These are phyloP conservation scores for Trichosporon sp. DNA, from an alignment of 1,284 basidiomycete genomes.

Conservation along the genomic window DNA sequence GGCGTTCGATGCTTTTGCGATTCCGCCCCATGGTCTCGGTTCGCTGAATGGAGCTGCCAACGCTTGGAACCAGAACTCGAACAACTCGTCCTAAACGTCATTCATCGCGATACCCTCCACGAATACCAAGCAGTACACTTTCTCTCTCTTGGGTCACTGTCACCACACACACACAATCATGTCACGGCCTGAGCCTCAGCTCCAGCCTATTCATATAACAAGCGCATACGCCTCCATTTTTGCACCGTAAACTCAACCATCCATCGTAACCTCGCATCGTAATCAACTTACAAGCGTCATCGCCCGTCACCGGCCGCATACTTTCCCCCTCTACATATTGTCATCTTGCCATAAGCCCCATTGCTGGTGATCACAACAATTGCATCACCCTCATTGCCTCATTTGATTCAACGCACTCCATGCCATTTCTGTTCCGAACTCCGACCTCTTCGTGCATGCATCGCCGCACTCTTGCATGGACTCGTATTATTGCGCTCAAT, in stretches of 20 bases:
- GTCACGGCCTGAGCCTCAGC: conserved; percentile 1
- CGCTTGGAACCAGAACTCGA: conserved; percentile 25
- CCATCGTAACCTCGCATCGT: conserved; percentile 1
- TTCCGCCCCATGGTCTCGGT: conserved; percentile 13
- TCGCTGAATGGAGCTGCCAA: conserved; percentile 35
- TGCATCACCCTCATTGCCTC: conserved; percentile 3
- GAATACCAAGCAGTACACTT: background rate
- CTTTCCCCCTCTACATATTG: background rate
- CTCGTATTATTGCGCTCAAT: background rate
- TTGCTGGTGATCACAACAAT: background rate
- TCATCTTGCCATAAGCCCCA: conserved; percentile 3
- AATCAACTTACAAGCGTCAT: conserved; percentile 5
- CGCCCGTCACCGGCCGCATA: background rate
- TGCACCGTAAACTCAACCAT: background rate
- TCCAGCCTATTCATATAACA: conserved; percentile 3
- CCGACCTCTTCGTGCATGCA: background rate
- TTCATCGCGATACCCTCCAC: background rate
- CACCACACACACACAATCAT: conserved; percentile 1
- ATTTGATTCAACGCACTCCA: conserved; percentile 1
- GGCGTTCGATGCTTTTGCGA: conserved; percentile 20
- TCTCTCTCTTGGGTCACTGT: conserved; percentile 1
- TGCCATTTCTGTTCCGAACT: background rate
- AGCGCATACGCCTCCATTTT: conserved; percentile 5
- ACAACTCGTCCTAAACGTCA: conserved; percentile 7
- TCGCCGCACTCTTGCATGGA: background rate